Percentiles rank a stretch among this genome's conserved stretches.
These are phyloP conservation scores for Colletotrichum sp. DNA, from an alignment of 2,329 filamentous ascomycete species.

Conservation along the genomic window DNA sequence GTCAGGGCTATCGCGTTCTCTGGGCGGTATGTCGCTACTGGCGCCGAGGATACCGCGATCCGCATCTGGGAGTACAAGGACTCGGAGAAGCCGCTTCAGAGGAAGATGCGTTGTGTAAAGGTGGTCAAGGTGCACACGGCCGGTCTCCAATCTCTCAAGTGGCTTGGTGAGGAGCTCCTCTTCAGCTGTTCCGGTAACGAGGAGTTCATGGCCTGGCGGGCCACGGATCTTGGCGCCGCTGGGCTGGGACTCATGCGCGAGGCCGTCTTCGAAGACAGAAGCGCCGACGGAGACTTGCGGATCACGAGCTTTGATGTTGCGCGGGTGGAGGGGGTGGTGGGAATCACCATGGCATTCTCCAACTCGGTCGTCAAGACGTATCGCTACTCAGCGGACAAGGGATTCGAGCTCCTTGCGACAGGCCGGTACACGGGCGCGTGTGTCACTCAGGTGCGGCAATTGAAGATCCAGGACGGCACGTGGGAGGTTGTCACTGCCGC, in stretches of 20 bases:
- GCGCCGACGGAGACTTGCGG: constrained; percentile 69
- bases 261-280: constrained; percentile 56
- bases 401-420: constrained; percentile 56
- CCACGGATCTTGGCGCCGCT: constrained; percentile 57
- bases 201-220: constrained; percentile 86
- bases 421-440: constrained; percentile 75
- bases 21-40: constrained; percentile 63
- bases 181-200: constrained; percentile 89
- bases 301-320: constrained; percentile 79
- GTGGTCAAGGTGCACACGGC: constrained; percentile 80
- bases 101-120: constrained; percentile 52
- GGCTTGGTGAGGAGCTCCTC: constrained; percentile 68
- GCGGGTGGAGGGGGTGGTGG: constrained; percentile 41
- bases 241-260: constrained; percentile 64
- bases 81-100: constrained; percentile 25
- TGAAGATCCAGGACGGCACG: constrained; percentile 32
- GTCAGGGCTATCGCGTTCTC: constrained; percentile 62
- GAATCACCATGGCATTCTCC: constrained; percentile 78
- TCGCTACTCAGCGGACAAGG: constrained; percentile 43
- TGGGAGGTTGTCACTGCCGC: constrained; percentile 68
- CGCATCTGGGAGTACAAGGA: constrained; percentile 67
- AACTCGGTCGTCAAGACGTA: constrained; percentile 79
- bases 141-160: constrained; percentile 81
- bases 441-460: constrained; percentile 67
- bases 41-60: constrained; percentile 74